Percentiles rank a stretch among this genome's conserved stretches.
Conservation (phyloP, 805 yeast genomes). For the Deakozyma indianensis region DNA sequence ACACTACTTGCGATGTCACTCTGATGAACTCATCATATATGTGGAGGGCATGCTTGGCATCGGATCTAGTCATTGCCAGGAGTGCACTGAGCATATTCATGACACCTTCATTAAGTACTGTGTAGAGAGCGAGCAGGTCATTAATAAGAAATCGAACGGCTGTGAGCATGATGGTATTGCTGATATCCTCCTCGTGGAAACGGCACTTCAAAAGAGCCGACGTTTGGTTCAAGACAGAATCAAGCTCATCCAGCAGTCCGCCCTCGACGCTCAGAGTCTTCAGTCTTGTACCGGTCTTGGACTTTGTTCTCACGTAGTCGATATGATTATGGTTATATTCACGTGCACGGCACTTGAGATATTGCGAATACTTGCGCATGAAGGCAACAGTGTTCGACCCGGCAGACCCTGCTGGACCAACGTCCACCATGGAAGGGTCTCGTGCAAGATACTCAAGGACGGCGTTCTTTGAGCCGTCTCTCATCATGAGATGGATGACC, state of each 20-base stretch:
- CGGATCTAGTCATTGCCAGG: conserved; percentile 77
- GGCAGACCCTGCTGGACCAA: conserved; percentile 19
- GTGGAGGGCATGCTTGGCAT: conserved; percentile 75
- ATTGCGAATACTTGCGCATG: conserved; percentile 53
- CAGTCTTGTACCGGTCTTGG: conserved; percentile 38
- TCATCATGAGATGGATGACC: conserved; percentile 77
- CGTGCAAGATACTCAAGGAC: conserved; percentile 45
- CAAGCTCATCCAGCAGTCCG: conserved; percentile 74
- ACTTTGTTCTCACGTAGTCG: conserved; percentile 60
- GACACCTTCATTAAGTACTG: conserved; percentile 88
- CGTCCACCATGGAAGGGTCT: conserved; percentile 33
- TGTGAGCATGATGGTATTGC: conserved; percentile 70
- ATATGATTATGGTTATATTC: conserved; percentile 50
- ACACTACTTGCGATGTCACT: conserved; percentile 76
- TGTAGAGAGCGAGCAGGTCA: conserved; percentile 75
- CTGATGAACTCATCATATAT: conserved; percentile 77
- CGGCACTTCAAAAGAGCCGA: conserved; percentile 59
- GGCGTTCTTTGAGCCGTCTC: conserved; percentile 79
- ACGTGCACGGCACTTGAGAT: conserved; percentile 50
- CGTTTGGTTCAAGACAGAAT: conserved; percentile 72
- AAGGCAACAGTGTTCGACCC: not conserved
- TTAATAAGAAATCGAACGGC: conserved; percentile 82
- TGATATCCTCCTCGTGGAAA: conserved; percentile 65
- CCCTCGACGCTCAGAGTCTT: conserved; percentile 52
- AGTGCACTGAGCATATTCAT: conserved; percentile 86